Evolutionary conservation across 352 stramenopile species (phyloP), one percentile per base, ranked within the genome.

Genomic region (Globisporangium spiculum): DNA sequence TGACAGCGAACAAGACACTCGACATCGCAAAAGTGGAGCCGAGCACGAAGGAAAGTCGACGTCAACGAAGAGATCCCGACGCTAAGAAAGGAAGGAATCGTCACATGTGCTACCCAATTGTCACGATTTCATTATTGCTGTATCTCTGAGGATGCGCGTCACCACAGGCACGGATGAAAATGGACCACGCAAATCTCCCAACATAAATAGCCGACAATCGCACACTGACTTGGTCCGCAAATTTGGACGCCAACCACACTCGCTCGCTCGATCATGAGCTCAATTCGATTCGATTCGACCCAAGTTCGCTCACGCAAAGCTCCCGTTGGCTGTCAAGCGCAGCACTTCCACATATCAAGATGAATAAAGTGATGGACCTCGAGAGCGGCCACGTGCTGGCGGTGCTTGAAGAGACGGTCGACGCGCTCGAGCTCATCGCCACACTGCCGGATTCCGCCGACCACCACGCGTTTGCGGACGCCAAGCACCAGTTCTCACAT

Each of bases 341-440:
- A 44, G 36, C 36, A 12, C 36, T 41, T n/a, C 24, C n/a, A 18
- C 30, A 48, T 6, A 30, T 0, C 52, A n/a, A 32, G 26, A 70
- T 79, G 75, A 69, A 73, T 61, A 70, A 70, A 38, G 67, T 69
- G 52, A 78, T 71, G 62, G 52, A 67, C 48, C 50, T 80, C 41
- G 79, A 87, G 62, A 72, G 68, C 32, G 59, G 72, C 48, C 79
- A 74, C n/a, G 56, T 83, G 36, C 32, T 87, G n/a, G 75, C 56
- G 20, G 72, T 80, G 66, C 71, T 87, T 4, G 71, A 77, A 36
- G 60, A 69, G 8, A 67, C 72, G n/a, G 66, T 84, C 9, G 66
- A 65, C 18, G 70, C 73, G 24, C 66, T 87, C 24, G 64, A 73
- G 56, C 61, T 83, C 46, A 65, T 77, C 7, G 69, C 71, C 10